Evolutionary conservation across 106 monocot species (phyloP).

Genomic region (Allium sativum): DNA sequence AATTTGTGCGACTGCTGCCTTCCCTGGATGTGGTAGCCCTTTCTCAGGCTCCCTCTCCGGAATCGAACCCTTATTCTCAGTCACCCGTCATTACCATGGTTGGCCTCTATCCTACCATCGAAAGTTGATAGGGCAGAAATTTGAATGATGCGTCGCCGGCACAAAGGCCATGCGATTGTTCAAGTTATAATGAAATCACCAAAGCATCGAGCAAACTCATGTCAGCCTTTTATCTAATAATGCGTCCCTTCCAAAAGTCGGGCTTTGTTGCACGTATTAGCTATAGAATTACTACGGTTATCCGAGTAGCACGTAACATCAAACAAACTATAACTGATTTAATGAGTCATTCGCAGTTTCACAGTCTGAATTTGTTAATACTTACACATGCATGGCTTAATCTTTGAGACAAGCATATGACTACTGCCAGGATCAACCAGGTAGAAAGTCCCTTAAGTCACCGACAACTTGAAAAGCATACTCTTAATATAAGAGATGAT

Average conservation of each 20-base stretch:
- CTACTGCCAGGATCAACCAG: too few relatives aligned
- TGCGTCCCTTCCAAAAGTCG: neutral
- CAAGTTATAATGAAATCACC: too few relatives aligned
- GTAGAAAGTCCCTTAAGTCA: too few relatives aligned
- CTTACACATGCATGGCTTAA: neutral
- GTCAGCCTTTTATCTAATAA: neutral
- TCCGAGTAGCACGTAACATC: neutral
- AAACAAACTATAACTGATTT: neutral
- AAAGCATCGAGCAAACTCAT: neutral
- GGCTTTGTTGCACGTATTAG: constrained; percentile 4
- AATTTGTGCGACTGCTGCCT: too few relatives aligned
- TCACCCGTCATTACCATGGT: neutral
- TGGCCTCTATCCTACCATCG: neutral
- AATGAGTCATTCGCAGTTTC: neutral
- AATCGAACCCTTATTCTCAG: too few relatives aligned
- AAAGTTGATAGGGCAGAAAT: neutral
- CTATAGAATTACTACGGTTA: constrained; percentile 6
- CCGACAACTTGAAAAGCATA: too few relatives aligned
- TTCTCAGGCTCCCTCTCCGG: too few relatives aligned
- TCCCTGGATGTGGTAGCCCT: too few relatives aligned
- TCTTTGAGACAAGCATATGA: too few relatives aligned
- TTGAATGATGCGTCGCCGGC: too few relatives aligned
- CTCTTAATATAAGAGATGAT: too few relatives aligned
- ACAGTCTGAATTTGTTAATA: neutral
- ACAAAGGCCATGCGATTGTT: too few relatives aligned